A percentile compares a stretch with the other conserved stretches of the same genome.
Conservation (phyloP, 208 protist species). For the Trypanosoma platydactyli region DNA sequence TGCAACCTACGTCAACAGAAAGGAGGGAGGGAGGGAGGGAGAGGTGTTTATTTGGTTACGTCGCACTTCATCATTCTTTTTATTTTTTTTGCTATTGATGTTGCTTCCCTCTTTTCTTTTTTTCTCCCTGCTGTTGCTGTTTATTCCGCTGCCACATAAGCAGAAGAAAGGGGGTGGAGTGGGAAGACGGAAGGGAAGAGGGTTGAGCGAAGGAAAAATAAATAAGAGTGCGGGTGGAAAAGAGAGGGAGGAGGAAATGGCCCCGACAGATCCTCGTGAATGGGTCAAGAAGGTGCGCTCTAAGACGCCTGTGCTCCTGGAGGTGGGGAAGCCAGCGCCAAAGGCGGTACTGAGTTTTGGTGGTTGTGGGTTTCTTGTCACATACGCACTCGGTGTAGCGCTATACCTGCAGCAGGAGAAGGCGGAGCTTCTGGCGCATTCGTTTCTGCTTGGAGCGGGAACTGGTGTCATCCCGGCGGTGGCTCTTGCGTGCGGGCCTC, state of each 20-base stretch:
- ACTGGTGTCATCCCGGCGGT: slow-evolving; percentile 79
- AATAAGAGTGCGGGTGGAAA: neutral
- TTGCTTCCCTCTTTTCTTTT: slow-evolving; percentile 13
- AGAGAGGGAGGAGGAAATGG: slow-evolving; percentile 30
- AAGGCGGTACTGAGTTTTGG: slow-evolving; percentile 88
- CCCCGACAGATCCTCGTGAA: slow-evolving; percentile 63
- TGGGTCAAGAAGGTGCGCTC: slow-evolving; percentile 75
- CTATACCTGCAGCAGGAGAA: slow-evolving; percentile 87
- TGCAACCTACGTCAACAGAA: too few relatives aligned
- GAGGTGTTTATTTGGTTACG: neutral
- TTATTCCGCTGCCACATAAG: slow-evolving; percentile 6
- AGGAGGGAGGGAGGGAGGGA: neutral
- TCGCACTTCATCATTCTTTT: slow-evolving; percentile 5
- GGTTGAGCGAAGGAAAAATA: neutral
- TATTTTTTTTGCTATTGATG: slow-evolving; percentile 26
- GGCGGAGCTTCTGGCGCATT: slow-evolving; percentile 65
- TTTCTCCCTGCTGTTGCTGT: neutral
- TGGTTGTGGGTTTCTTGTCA: slow-evolving; percentile 83
- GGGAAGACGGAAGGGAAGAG: neutral
- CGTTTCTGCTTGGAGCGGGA: slow-evolving; percentile 81
- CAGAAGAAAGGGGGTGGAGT: neutral
- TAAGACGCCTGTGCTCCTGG: slow-evolving; percentile 79
- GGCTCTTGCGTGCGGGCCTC: slow-evolving; percentile 73
- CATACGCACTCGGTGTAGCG: slow-evolving; percentile 88
- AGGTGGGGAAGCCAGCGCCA: slow-evolving; percentile 79